Evolutionary conservation across 1,284 basidiomycete species (phyloP).

Genomic region (Neotropicomus parvogracilis): DNA sequence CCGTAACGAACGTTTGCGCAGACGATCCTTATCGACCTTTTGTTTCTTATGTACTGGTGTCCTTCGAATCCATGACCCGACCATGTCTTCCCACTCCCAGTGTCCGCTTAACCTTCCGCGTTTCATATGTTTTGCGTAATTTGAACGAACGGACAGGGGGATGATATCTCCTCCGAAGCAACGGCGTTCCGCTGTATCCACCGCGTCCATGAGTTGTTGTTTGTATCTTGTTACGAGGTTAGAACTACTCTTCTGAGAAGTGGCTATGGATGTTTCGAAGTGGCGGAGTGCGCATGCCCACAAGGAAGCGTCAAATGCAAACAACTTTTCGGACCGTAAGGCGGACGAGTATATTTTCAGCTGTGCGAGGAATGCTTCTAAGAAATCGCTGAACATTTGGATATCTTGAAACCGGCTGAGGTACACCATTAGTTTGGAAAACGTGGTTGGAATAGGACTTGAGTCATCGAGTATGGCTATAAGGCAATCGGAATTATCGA

Average conservation of each 20-base stretch:
- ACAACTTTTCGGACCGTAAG: conserved; percentile 36
- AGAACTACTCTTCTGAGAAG: conserved; percentile 15
- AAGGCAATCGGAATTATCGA: conserved; percentile 11
- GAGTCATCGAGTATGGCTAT: conserved; percentile 26
- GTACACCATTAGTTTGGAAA: conserved; percentile 28
- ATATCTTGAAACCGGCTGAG: conserved; percentile 9
- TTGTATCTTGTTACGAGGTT: conserved; percentile 35
- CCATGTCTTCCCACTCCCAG: conserved; percentile 47
- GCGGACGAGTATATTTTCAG: conserved; percentile 34
- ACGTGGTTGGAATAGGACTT: conserved; percentile 33
- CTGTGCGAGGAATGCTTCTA: conserved; percentile 25
- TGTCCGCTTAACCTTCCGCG: conserved; percentile 26
- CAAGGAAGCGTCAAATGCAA: conserved; percentile 47
- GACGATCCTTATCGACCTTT: conserved; percentile 14
- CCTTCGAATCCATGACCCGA: conserved; percentile 41
- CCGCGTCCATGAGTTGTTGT: conserved; percentile 41
- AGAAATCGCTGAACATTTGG: conserved; percentile 14
- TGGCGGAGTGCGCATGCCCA: conserved; percentile 49
- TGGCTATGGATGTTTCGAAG: conserved; percentile 37
- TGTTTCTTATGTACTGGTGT: conserved; percentile 33
- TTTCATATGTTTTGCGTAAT: conserved; percentile 6
- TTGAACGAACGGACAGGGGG: conserved; percentile 3
- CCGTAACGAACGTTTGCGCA: background rate
- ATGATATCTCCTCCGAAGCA: conserved; percentile 35
- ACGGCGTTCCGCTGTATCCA: conserved; percentile 48